phyloP scores from a whole-genome alignment of 805 yeast species.

The Candida peoriensis region DNA sequence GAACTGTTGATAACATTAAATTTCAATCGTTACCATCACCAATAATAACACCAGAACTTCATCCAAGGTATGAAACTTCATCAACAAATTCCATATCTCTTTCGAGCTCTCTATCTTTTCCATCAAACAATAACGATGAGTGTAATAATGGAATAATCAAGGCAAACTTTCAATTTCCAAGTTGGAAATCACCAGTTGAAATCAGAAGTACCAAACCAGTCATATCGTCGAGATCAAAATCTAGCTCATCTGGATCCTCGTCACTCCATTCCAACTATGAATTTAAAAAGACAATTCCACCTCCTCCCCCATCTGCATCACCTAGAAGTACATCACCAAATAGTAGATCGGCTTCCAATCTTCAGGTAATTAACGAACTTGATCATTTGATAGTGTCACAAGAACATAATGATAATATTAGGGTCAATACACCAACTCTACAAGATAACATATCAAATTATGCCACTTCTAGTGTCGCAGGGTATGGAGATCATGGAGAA shows the following conservation, averaged over 20 bases:
- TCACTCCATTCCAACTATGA: not conserved
- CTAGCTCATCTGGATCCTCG: not conserved
- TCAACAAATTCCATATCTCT: not conserved
- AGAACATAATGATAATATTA: too few relatives aligned
- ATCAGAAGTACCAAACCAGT: not conserved
- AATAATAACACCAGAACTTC: slow-evolving; percentile 23
- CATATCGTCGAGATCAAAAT: slow-evolving; percentile 1
- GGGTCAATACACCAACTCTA: too few relatives aligned
- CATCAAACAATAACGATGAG: slow-evolving; percentile 3
- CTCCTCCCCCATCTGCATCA: not conserved
- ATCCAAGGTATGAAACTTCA: slow-evolving; percentile 7
- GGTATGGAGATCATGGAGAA: too few relatives aligned
- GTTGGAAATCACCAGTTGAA: not conserved
- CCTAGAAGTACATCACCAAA: not conserved
- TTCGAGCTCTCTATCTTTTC: slow-evolving; percentile 4
- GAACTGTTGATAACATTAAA: slow-evolving; percentile 2
- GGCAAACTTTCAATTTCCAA: slow-evolving; percentile 18
- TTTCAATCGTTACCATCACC: slow-evolving; percentile 22
- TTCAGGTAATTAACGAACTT: too few relatives aligned
- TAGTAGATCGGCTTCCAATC: not conserved
- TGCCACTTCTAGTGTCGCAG: too few relatives aligned
- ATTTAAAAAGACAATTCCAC: not conserved
- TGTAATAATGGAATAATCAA: slow-evolving; percentile 5
- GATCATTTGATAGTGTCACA: too few relatives aligned
- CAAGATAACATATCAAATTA: too few relatives aligned